Base-by-base conservation (phyloP, 1,139 yeast genomes). In the Yamadazyma friedrichii region DNA sequence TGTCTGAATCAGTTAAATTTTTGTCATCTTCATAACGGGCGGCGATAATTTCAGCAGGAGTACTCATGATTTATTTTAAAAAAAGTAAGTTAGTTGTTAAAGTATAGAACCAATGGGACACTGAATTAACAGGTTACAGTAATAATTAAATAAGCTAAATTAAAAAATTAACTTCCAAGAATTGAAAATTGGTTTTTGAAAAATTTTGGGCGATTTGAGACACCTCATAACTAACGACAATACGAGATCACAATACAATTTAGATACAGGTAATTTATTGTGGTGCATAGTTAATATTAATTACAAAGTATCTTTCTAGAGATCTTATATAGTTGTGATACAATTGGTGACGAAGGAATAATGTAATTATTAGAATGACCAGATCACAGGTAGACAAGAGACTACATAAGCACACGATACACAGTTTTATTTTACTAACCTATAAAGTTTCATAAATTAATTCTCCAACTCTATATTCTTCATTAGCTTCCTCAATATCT, bases 401-500 rank as follows among this genome's bases (percentile, higher is more conserved):
- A n/a, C n/a, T n/a, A n/a, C n/a, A n/a, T n/a, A n/a, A n/a, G n/a
- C n/a, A n/a, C n/a, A n/a, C n/a, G n/a, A n/a, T n/a, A n/a, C n/a
- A n/a, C n/a, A n/a, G n/a, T n/a, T n/a, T n/a, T n/a, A n/a, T n/a
- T n/a, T n/a, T n/a, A n/a, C n/a, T 33, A 4, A 9, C 15, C 33
- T 56, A 70, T 42, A 71, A 59, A 20, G 74, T 70, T 49, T 72
- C 77, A 49, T 80, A 83, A 33, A 84, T 69, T 29, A 83, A 53
- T 39, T 76, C 76, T 45, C 81, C 76, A 44, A 84, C 77, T 49
- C 77, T 80, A 56, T 86, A 87, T 46, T 88, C 89, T 56, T 88
- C 96, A 54, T 87, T 84, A 16, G 93, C 88, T 40, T 88, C 96
- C 43, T 86, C 93, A 50, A 83, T 73, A 52, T 79, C 88, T 58